phyloP scores from a whole-genome alignment of 192 early-diverging fungal genomes.

The Dimargaris cristalligena region DNA sequence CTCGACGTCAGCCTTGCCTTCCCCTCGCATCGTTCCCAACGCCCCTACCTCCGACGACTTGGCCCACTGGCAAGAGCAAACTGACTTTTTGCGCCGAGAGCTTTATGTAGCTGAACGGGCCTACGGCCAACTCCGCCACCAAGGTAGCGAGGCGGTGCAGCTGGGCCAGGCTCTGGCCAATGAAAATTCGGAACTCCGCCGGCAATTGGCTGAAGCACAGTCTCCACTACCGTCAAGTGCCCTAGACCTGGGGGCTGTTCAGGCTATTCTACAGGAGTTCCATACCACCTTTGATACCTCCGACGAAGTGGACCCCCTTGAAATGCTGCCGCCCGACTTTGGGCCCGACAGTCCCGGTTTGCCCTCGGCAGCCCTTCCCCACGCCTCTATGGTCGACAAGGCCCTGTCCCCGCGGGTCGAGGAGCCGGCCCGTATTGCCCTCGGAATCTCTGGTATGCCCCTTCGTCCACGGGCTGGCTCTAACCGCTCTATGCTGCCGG shows the following conservation, averaged over 20 bases:
- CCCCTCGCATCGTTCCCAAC: neutral
- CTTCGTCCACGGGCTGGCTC: neutral
- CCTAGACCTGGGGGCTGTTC: neutral
- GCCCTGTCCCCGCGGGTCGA: neutral
- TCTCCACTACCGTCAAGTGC: neutral
- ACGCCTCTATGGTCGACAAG: neutral
- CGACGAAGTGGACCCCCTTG: neutral
- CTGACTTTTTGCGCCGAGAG: slow-evolving; percentile 4
- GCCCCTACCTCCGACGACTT: neutral
- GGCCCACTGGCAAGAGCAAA: neutral
- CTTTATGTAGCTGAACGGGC: slow-evolving; percentile 8
- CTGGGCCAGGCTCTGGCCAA: neutral
- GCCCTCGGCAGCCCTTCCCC: too few species aligned
- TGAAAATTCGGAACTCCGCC: slow-evolving; percentile 1
- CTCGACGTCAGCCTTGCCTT: neutral
- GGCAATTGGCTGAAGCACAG: neutral
- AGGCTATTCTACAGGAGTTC: neutral
- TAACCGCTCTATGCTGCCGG: neutral
- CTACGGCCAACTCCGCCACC: neutral
- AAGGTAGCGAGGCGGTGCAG: neutral
- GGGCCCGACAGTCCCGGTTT: neutral
- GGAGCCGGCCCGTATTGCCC: neutral
- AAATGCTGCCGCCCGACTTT: neutral
- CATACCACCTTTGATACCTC: neutral
- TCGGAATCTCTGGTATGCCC: neutral